Percentiles rank a stretch among this genome's conserved stretches.
Conservation (phyloP, 1,284 basidiomycete species). For the Microbotryum silenes-acaulis region DNA sequence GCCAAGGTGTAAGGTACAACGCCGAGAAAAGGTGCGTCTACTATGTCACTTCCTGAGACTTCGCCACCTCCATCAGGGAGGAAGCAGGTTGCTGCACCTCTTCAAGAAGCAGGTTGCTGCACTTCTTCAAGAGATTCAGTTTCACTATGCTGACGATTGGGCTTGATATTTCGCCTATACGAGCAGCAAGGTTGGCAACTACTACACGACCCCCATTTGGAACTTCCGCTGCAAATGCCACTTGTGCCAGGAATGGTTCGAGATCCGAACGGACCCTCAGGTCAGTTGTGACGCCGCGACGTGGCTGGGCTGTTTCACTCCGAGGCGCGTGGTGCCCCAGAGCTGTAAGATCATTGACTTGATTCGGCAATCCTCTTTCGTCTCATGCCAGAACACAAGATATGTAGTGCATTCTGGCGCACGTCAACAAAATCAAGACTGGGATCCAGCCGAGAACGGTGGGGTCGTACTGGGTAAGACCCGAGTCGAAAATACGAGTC, state of each 20-base stretch:
- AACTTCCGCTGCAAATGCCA: slow-evolving; percentile 96
- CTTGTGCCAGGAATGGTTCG: slow-evolving; percentile 79
- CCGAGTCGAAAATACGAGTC: not conserved
- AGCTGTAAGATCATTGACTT: not conserved
- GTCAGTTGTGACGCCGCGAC: slow-evolving; percentile 42
- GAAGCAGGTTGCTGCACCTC: too few relatives aligned
- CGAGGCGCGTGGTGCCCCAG: not conserved
- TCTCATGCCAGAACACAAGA: slow-evolving; percentile 64
- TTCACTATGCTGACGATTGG: too few relatives aligned
- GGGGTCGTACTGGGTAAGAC: slow-evolving; percentile 73
- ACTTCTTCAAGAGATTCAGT: too few relatives aligned
- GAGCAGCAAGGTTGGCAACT: slow-evolving; percentile 74
- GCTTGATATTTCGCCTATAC: slow-evolving; percentile 32
- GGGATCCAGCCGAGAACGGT: slow-evolving; percentile 92
- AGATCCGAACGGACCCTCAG: slow-evolving; percentile 95
- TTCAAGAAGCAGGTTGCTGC: too few relatives aligned
- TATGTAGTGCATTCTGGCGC: slow-evolving; percentile 91
- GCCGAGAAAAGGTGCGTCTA: slow-evolving; percentile 63
- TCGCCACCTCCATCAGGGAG: too few relatives aligned
- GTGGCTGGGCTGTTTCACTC: not conserved
- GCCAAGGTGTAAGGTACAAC: slow-evolving; percentile 96
- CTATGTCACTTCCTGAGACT: too few relatives aligned
- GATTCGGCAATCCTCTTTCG: slow-evolving; percentile 1
- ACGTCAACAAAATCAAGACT: slow-evolving; percentile 82
- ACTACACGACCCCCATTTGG: slow-evolving; percentile 89